Base-by-base conservation (phyloP, 2,329 filamentous ascomycete genomes). In the Claviceps quebecensis region DNA sequence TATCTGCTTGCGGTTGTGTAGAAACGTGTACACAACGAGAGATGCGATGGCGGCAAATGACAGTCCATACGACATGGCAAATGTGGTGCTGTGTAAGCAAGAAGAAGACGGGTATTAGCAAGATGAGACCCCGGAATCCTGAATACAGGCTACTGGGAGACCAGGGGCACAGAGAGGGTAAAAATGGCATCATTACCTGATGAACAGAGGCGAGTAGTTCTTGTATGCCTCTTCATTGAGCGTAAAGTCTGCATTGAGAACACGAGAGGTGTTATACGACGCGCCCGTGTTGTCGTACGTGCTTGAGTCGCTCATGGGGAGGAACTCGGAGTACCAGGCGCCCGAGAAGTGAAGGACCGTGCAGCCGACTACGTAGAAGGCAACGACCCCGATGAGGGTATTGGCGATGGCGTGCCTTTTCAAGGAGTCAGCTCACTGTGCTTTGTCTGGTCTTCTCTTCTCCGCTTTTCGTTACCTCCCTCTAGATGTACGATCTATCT, bases 21-120 rank as follows among this genome's bases (percentile, higher is more conserved):
- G 68, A 55, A 71, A 77, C 0, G 79, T 84, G 59, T 87, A 79
- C 0, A 86, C 74, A n/a, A 88, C 66, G 1, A 88, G 72, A 0
- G 83, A 76, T 0, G 84, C 71, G 41, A 87, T 84, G 48, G 82
- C 76, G 3, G 85, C 84, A 60, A 88, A 88, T 0, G 81, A 85
- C 2, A 87, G 67, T 0, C 83, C 85, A 58, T 87, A 88, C 0
- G 75, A 73, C 53, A 87, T 67, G 54, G 81, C 76, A 61, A 87
- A 87, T 0, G 83, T 84, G 1, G 84, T 87, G 55, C 82, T 85
- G 46, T 11, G 7, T 7, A 19, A 1, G 6, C 34, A 22, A 45
- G 8, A 38, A 36, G 40, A 22, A 22, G 19, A 23, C 13, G n/a
- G 5, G n/a, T 6, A 23, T 13, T 14, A 43, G 11, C 19, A 43